Evolutionary conservation across 768 basidiomycete species (phyloP).

Genomic region (Calvatia gigantea): DNA sequence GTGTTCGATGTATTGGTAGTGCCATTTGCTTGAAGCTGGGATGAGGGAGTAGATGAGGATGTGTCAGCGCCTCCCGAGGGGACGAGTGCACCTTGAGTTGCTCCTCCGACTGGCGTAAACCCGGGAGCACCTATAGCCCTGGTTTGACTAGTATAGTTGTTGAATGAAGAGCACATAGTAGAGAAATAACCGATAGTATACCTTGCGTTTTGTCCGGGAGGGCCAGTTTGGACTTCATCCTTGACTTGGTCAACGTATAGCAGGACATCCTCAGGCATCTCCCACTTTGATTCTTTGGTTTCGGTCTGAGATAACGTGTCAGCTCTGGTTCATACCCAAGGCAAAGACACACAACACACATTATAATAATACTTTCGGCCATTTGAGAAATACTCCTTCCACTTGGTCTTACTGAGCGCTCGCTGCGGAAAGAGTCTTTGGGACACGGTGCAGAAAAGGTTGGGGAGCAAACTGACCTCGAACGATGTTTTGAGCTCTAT

Average conservation of each 20-base stretch:
- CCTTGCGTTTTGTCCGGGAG: constrained; percentile 14
- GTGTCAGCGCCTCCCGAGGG: constrained; percentile 48
- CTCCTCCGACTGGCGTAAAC: constrained; percentile 37
- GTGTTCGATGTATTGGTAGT: constrained; percentile 29
- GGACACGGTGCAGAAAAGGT: constrained; percentile 11
- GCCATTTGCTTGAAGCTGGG: constrained; percentile 46
- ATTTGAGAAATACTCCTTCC: constrained; percentile 95
- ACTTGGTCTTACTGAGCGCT: constrained; percentile 85
- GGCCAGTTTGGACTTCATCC: constrained; percentile 49
- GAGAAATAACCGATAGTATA: constrained; percentile 25
- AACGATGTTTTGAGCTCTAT: constrained; percentile 87
- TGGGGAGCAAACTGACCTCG: constrained; percentile 50
- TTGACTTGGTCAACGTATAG: constrained; percentile 84
- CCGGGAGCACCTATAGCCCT: constrained; percentile 36
- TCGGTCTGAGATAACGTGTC: constrained; percentile 50
- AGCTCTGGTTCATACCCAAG: constrained; percentile 1
- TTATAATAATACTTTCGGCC: constrained; percentile 92
- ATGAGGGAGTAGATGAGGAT: constrained; percentile 48
- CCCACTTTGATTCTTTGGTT: constrained; percentile 95
- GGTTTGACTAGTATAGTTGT: constrained; percentile 15
- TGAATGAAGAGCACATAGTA: constrained; percentile 15
- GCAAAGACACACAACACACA: constrained; percentile 35
- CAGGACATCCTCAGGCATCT: constrained; percentile 90
- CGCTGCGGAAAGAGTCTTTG: constrained; percentile 40
- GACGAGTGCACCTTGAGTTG: constrained; percentile 52